phyloP scores from a whole-genome alignment of 2,329 filamentous ascomycete genomes.

The Lasiodiplodia sp. region DNA sequence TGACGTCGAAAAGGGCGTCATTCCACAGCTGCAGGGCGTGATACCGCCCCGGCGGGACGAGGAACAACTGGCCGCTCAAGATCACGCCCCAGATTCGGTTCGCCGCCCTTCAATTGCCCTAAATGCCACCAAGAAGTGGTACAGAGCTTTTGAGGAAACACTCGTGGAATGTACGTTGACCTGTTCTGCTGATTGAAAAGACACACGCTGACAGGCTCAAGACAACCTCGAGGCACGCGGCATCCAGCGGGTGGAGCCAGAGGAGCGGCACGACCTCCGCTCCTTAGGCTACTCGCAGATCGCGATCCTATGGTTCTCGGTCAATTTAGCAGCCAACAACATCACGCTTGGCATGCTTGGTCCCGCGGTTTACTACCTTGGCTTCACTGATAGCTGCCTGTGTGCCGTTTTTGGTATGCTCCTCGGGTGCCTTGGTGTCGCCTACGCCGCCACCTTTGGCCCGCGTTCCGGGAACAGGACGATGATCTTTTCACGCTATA shows the following conservation, averaged over 20 bases:
- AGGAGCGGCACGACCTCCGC: conserved; percentile 62
- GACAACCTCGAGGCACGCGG: conserved; percentile 66
- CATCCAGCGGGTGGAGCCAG: conserved; percentile 63
- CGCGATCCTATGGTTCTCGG: conserved; percentile 66
- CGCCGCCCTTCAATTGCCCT: conserved; percentile 2
- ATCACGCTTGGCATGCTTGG: conserved; percentile 71
- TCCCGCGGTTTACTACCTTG: conserved; percentile 64
- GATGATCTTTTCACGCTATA: conserved; percentile 67
- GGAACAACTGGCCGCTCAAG: conserved; percentile 30
- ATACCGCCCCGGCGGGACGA: conserved; percentile 34
- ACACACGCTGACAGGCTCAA: neutral
- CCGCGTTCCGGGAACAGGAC: conserved; percentile 68
- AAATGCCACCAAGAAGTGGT: conserved; percentile 13
- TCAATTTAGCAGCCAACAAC: conserved; percentile 70
- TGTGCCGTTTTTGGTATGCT: conserved; percentile 65
- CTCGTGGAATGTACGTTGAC: conserved; percentile 46
- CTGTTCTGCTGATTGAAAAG: neutral
- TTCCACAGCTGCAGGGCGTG: neutral
- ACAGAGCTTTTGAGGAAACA: conserved; percentile 48
- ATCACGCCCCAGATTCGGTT: neutral
- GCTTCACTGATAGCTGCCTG: conserved; percentile 64
- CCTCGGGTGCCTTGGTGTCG: conserved; percentile 61
- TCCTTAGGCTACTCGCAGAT: conserved; percentile 64
- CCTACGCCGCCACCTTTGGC: conserved; percentile 69
- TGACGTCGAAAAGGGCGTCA: conserved; percentile 23